These are phyloP conservation scores for Melocanna baccifera DNA, from an alignment of 176 grass and related monocot genomes.

Conservation along the genomic window DNA sequence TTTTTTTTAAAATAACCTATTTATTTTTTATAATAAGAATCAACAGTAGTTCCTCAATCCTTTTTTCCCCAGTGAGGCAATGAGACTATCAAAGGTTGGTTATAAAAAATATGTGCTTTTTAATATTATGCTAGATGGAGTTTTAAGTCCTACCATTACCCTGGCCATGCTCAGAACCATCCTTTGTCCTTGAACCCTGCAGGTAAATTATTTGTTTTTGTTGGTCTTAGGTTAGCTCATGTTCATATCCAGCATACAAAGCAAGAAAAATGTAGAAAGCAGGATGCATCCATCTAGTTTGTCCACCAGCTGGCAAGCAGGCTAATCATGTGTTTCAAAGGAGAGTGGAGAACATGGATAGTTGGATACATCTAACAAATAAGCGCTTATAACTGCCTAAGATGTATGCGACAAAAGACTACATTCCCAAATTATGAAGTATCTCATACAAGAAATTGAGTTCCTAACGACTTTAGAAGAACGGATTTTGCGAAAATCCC, in stretches of 20 bases:
- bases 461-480: not conserved
- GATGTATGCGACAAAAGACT: slow-evolving; percentile 10
- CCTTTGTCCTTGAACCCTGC: slow-evolving; percentile 51
- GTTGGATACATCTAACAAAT: not conserved
- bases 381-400: not conserved
- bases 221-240: slow-evolving; percentile 7
- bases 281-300: slow-evolving; percentile 22
- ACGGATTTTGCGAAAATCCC: not conserved
- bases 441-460: not conserved
- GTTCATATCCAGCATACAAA: slow-evolving; percentile 21
- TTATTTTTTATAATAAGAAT: slow-evolving; percentile 14
- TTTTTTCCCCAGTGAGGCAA: not conserved
- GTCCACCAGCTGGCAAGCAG: slow-evolving; percentile 13
- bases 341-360: not conserved
- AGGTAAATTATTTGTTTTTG: slow-evolving; percentile 30
- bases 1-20: slow-evolving; percentile 5
- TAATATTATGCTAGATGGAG: not conserved
- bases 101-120: not conserved
- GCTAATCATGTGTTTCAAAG: slow-evolving; percentile 1
- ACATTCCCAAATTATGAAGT: not conserved
- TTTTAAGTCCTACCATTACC: slow-evolving; percentile 43
- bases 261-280: slow-evolving; percentile 1
- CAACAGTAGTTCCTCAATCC: slow-evolving; percentile 6
- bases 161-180: slow-evolving; percentile 44
- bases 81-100: not conserved